These are phyloP conservation scores for Phyllosticta capitalensis DNA, from an alignment of 2,329 filamentous ascomycete genomes.

Conservation along the genomic window DNA sequence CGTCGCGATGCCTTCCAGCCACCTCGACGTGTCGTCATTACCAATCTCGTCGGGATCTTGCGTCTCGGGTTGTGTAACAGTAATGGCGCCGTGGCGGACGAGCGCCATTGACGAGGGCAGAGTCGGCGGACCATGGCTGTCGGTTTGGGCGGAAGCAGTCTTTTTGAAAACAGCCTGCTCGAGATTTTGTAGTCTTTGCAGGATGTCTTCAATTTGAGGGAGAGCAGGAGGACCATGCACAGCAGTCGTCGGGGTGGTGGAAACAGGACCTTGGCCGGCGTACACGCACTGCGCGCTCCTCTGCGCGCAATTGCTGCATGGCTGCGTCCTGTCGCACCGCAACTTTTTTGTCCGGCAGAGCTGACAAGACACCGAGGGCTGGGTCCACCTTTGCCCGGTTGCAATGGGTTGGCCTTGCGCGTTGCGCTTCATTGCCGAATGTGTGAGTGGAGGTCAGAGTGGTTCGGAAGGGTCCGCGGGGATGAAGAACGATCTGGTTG, in stretches of 20 bases:
- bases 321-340: constrained; percentile 1
- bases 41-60: background rate
- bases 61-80: background rate
- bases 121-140: background rate
- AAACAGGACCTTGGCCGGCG: background rate
- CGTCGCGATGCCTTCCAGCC: background rate
- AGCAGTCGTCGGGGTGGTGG: background rate
- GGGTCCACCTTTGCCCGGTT: constrained; percentile 2
- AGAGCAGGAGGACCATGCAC: background rate
- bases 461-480: background rate
- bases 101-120: background rate
- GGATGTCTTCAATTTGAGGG: background rate
- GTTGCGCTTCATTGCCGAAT: background rate
- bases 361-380: constrained; percentile 14
- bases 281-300: background rate
- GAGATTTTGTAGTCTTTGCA: background rate
- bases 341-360: constrained; percentile 6
- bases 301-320: background rate
- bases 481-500: background rate
- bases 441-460: background rate
- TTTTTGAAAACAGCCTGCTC: background rate
- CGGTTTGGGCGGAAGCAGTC: background rate
- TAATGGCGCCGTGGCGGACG: background rate
- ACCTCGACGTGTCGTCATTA: background rate
- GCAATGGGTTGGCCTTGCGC: background rate